Evolutionary conservation across 2,329 filamentous ascomycete species (phyloP), one percentile per base, ranked within the genome.

Genomic region (Fusarium solani-melongenae): DNA sequence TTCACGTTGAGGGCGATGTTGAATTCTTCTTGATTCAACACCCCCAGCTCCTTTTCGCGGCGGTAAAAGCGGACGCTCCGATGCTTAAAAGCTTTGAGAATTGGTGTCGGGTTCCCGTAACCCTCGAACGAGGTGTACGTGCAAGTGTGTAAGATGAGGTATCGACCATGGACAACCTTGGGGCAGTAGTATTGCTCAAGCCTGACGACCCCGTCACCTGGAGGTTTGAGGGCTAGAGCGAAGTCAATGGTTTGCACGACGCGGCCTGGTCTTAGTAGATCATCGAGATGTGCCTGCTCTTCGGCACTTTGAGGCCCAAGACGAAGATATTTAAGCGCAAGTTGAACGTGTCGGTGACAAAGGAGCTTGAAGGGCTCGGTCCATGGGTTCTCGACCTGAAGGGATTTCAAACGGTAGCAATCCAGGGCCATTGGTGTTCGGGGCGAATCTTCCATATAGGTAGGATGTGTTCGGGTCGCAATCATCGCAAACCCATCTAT

Each of bases 401-500:
- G 27, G 22, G n/a, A 15, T 8, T 22, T 46, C 11, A 8, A 17
- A 9, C n/a, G 46, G 24, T 12, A n/a, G 27, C 31, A 36, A 20
- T 22, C 51, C 14, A n/a, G 29, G 20, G 14, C 12, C 31, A 27
- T 12, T 31, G 56, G 34, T 4, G n/a, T 17, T 22, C 5, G 9
- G 5, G 36, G 56, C 15, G 34, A 22, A 4, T 58, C 56, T 24
- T 20, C 11, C 56, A 27, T 29, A 5, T 11, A 12, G 36, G 38
- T n/a, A 2, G 9, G 34, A 12, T 59, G 56, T 3, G 38, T 27
- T 5, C 33, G 12, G 12, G 11, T 20, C 22, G 14, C 56, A 41
- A n/a, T 14, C 24, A 20, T 11, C 27, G 10, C 20, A 8, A 22
- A 71, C n/a, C 70, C 66, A 73, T 6, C 12, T 17, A 39, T 58